Evolutionary conservation across 768 basidiomycete genomes (phyloP), one percentile per base, ranked within the genome.

Genomic region (Lactifluus subvellereus): DNA sequence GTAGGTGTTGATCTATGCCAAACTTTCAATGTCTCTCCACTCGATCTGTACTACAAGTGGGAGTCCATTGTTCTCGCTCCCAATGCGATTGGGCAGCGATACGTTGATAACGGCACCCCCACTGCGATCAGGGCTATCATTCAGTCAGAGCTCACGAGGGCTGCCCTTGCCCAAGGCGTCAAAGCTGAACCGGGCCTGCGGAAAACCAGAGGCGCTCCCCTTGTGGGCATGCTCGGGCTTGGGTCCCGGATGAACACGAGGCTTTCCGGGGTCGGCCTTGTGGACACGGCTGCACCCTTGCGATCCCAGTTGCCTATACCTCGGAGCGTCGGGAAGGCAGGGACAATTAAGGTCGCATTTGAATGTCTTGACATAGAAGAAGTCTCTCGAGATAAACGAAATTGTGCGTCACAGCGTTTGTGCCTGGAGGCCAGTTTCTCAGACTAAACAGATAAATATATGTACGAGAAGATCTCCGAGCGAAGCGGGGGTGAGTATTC

Each of bases 381-480:
- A 37, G 27, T 52, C 18, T 59, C 33, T 32, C 58, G 3, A 47
- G 82, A 78, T 61, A 77, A 74, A 59, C 80, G 85, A 38, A 77
- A 79, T 40, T 89, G 89, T 89, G 85, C 62, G 13, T 10, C 52
- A 30, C 5, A 14, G 20, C 54, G 40, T 27, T 57, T 22, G 47
- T n/a, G 30, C 18, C 50, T 42, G 13, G 33, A 14, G 22, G 20
- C 43, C 47, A n/a, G 45, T 42, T 47, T 59, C 57, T 59, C 57
- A 63, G 38, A 16, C 32, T 61, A 11, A 42, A 32, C 64, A 86
- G 85, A 84, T 79, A 67, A 91, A 33, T 98, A 98, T 72, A 95
- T 96, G 94, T 94, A 90, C 70, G 94, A 98, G 73, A 94, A 91
- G 75, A 79, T 89, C 30, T 84, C 84, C 2, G 90, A 91, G 70